Percentiles rank a stretch among this genome's conserved stretches.
These are phyloP conservation scores for Ceratobasidium sp. DNA, from an alignment of 1,284 basidiomycete species.

Conservation along the genomic window DNA sequence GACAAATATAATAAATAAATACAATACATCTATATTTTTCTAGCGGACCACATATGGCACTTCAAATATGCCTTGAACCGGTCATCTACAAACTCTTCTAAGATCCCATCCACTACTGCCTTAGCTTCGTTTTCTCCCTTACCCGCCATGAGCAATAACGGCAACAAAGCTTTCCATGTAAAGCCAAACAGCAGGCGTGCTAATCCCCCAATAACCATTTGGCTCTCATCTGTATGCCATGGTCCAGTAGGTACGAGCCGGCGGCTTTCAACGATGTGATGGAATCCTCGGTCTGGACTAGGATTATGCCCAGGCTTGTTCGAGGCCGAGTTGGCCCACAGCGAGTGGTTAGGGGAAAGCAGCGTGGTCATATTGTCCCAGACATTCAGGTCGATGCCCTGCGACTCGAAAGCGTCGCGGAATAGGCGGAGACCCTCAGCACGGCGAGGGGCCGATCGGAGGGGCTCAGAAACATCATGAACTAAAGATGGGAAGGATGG, in stretches of 20 bases:
- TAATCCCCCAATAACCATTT: neutral
- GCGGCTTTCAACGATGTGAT: neutral
- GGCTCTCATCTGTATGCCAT: neutral
- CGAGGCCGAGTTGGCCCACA: neutral
- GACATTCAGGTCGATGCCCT: conserved; percentile 7
- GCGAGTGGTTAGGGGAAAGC: neutral
- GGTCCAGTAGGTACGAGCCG: conserved; percentile 7
- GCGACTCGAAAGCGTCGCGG: neutral
- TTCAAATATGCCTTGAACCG: neutral
- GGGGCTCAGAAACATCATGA: neutral
- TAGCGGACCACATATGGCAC: neutral
- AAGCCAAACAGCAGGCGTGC: neutral
- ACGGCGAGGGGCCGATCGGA: neutral
- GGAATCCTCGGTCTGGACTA: neutral
- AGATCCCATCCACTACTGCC: neutral
- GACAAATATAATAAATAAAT: no score
- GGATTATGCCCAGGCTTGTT: neutral
- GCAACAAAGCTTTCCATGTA: neutral
- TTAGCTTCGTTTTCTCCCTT: neutral
- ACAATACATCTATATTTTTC: neutral
- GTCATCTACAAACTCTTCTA: conserved; percentile 7
- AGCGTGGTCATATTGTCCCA: conserved; percentile 1
- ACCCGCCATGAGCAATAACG: conserved; percentile 8
- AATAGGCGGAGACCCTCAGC: neutral
- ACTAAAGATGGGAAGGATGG: neutral